phyloP scores from a whole-genome alignment of 2,329 filamentous ascomycete genomes.

The Spiromastix sp. region DNA sequence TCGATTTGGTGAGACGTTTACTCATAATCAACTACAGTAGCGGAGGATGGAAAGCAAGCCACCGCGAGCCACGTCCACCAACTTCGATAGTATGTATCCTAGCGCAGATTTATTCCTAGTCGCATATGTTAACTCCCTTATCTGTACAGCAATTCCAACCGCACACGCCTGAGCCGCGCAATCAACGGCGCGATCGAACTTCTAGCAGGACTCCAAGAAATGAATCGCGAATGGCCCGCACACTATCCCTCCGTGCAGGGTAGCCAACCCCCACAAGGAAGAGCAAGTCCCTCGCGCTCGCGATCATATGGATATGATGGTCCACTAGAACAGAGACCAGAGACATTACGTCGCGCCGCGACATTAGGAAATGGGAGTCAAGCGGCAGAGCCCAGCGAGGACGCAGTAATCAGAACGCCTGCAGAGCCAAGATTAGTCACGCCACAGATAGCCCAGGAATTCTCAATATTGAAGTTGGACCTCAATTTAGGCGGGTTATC shows the following conservation, averaged over 20 bases:
- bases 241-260: constrained; percentile 65
- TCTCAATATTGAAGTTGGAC: constrained; percentile 90
- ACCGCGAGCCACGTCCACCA: constrained; percentile 82
- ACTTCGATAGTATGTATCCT: constrained; percentile 59
- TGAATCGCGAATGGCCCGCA: constrained; percentile 86
- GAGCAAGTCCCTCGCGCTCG: constrained; percentile 17
- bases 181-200: constrained; percentile 81
- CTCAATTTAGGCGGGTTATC: constrained; percentile 78
- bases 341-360: constrained; percentile 56
- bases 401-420: constrained; percentile 50
- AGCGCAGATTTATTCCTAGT: background rate
- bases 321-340: constrained; percentile 30
- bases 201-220: constrained; percentile 71
- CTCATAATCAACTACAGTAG: constrained; percentile 21
- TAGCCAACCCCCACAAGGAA: constrained; percentile 22
- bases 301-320: constrained; percentile 22
- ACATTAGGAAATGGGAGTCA: constrained; percentile 56
- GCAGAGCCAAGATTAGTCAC: constrained; percentile 76
- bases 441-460: constrained; percentile 88
- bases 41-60: constrained; percentile 54
- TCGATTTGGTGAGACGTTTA: background rate
- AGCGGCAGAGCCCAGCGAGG: constrained; percentile 61
- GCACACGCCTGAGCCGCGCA: constrained; percentile 72
- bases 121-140: constrained; percentile 7
- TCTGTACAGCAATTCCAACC: constrained; percentile 65